Conservation (phyloP, 1,284 basidiomycete genomes). For the Vanrija sp. region DNA sequence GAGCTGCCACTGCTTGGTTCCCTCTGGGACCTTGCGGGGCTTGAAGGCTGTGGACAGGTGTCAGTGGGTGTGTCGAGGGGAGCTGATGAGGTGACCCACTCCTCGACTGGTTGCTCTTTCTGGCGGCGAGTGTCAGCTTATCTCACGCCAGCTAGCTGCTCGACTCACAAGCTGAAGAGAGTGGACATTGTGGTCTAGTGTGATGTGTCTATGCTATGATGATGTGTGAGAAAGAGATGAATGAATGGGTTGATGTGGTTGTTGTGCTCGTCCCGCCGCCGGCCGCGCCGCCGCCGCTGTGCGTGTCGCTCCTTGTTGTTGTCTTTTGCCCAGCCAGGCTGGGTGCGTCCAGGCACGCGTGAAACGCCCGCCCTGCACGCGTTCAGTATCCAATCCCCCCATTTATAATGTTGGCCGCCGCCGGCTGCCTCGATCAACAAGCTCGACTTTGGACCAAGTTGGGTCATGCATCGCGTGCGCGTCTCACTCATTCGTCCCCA, state of each 20-base stretch:
- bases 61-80: neutral
- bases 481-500: neutral
- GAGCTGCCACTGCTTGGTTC: slow-evolving; percentile 94
- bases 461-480: neutral
- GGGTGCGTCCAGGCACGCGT: neutral
- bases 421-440: neutral
- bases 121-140: slow-evolving; percentile 23
- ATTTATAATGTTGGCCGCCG: neutral
- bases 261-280: neutral
- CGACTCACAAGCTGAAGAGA: slow-evolving; percentile 39
- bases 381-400: no score
- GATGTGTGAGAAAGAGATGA: neutral
- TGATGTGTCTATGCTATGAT: neutral
- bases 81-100: slow-evolving; percentile 21
- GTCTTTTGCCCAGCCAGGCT: no score
- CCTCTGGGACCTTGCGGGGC: slow-evolving; percentile 90
- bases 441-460: no score
- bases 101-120: slow-evolving; percentile 39
- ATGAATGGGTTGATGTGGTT: neutral
- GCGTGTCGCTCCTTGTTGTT: neutral
- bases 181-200: slow-evolving; percentile 29
- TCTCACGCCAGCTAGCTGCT: neutral
- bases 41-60: slow-evolving; percentile 64
- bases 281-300: neutral
- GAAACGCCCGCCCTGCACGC: no score